Base-by-base conservation (phyloP, 2,329 filamentous ascomycete genomes). In the Sclerotinia spermophila region DNA sequence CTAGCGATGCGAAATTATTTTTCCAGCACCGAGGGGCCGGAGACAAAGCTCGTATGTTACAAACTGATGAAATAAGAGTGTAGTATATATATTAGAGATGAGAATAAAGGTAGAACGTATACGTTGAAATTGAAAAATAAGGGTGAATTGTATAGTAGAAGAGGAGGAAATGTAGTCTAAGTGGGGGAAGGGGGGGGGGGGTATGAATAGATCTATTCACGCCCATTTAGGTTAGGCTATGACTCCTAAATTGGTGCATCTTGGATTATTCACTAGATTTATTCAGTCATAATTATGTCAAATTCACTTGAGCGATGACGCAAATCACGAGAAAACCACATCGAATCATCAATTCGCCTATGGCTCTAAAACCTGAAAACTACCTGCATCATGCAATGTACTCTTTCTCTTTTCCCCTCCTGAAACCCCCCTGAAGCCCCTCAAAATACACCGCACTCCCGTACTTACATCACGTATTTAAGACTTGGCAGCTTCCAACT, bases 401-500 rank as follows among this genome's bases (percentile, higher is more conserved):
- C 58, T 27, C 38, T 60, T 15, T 13, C 19, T 17, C 38, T 24
- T 65, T 65, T 53, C 40, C 17, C 45, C 13, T n/a, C n/a, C n/a
- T n/a, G n/a, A n/a, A n/a, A n/a, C n/a, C 45, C 17, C 15, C 61
- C 17, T 24, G 38, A 5, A 40, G 21, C 15, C 38, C 21, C 24
- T 38, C n/a, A 51, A 51, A 65, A 27, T n/a, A 53, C 48, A 53
- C 48, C 48, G 21, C 40, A 33, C 40, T 17, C 40, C 27, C 59
- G n/a, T 40, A 53, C 27, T n/a, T 53, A 53, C 27, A 53, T 53
- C 40, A 15, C 17, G 33, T 33, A 21, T 51, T 61, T 42, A 75
- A 42, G 88, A 90, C 75, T 86, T 83, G 33, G 86, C 84, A 79
- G 87, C 86, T 80, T 91, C 89, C 67, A 91, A 82, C 81, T 91